Percentiles rank a stretch among this genome's conserved stretches.
These are phyloP conservation scores for Rhizodiscina lignyota DNA, from an alignment of 495 filamentous ascomycete species.

Conservation along the genomic window DNA sequence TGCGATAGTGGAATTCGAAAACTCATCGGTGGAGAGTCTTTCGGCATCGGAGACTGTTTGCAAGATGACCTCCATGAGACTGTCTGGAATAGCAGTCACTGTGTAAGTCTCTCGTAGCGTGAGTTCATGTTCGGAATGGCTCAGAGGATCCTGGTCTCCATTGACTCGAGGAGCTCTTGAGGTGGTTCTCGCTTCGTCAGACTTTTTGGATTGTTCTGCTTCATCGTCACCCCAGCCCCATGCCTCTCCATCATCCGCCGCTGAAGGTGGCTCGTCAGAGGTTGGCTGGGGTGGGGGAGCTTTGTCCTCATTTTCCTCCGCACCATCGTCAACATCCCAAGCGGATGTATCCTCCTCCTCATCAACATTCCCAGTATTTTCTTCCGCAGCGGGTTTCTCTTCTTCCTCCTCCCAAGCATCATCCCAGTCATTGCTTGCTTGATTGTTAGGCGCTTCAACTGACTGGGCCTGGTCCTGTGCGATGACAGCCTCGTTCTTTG, in stretches of 20 bases:
- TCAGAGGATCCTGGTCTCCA: conserved; percentile 9
- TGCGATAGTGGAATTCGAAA: conserved; percentile 38
- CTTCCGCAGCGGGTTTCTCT: conserved; percentile 26
- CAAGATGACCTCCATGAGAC: conserved; percentile 52
- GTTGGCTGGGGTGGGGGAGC: no score
- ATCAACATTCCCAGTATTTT: conserved; percentile 12
- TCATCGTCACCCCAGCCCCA: conserved; percentile 59
- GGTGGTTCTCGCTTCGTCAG: conserved; percentile 3
- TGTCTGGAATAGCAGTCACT: conserved; percentile 68
- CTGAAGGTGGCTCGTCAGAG: not conserved
- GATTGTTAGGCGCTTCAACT: conserved; percentile 29
- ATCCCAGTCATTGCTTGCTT: conserved; percentile 48
- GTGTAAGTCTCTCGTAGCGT: conserved; percentile 76
- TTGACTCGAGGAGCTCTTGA: conserved; percentile 8
- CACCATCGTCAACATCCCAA: conserved; percentile 45
- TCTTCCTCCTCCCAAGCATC: conserved; percentile 42
- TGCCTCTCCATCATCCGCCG: conserved; percentile 34
- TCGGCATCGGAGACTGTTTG: conserved; percentile 55
- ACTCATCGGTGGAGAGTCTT: conserved; percentile 32
- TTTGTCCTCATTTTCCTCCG: conserved; percentile 21
- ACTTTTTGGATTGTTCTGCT: conserved; percentile 4
- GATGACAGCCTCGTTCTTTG: conserved; percentile 44
- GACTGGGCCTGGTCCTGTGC: not conserved
- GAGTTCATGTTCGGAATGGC: conserved; percentile 36
- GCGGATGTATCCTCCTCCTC: conserved; percentile 50